Base-by-base conservation (phyloP, 1,139 yeast species). In the Groenewaldozyma auringiensis region DNA sequence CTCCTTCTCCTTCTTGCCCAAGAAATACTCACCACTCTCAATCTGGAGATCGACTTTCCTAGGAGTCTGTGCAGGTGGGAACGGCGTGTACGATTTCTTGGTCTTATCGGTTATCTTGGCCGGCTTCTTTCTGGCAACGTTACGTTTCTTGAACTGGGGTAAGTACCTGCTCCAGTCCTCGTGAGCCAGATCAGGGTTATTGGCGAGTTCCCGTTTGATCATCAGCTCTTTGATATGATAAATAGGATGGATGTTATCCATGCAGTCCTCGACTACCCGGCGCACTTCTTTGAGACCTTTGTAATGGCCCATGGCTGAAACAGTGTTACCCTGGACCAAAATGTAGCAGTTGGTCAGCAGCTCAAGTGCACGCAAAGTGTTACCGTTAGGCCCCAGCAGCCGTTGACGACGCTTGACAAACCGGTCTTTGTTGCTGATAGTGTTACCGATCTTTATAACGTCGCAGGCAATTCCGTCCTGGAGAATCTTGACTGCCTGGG, bases 11-110 rank as follows among this genome's bases (percentile, higher is more conserved):
- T 72, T 76, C 69, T 86, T 84, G 50, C 87, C 86, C 69, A 92
- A 74, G 78, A 92, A 92, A 71, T 87, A 92, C 66, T 94, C 98
- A 78, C 99, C 99, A 72, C 94, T 82, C 69, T 92, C 98, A 68
- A 94, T 88, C 70, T 89, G 95, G 64, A 89, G 71, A 78, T 94
- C 99, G 67, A 94, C 75, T 84, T 92, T 89, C 74, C 98, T 83
- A 62, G 97, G 98, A 56, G 79, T 78, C 69, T 87, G 99, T 48
- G 87, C 86, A 56, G 98, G 98, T 68, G 99, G 99, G 88, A 94
- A 94, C 62, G 98, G 98, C 29, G 98, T 92, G 76, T 92, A 92
- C 2, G 79, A 82, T 69, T 81, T 87, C 84, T 84, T 57, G 70
- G 76, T 60, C 36, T 62, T 69, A 50, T 71, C 75, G 52, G 66